Percentiles rank a stretch among this genome's conserved stretches.
Evolutionary conservation across 1,284 basidiomycete genomes (phyloP).

Genomic region (Cryptococcus floricola): DNA sequence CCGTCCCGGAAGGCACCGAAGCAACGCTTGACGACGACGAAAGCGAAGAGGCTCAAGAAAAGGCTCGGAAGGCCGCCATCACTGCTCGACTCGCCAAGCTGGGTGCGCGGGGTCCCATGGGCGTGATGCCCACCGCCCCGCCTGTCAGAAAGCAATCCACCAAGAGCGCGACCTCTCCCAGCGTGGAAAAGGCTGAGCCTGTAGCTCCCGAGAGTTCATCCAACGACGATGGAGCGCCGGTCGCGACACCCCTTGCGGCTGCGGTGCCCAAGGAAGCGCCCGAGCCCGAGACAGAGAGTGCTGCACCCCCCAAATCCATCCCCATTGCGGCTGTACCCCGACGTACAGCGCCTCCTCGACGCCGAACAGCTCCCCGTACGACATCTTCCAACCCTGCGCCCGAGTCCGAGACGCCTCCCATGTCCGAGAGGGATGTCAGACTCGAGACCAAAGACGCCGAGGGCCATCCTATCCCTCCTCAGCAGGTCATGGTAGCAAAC

Average conservation of each 20-base stretch:
- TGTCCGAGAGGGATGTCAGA: slow-evolving; percentile 14
- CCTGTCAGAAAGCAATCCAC: slow-evolving; percentile 18
- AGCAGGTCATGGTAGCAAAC: slow-evolving; percentile 39
- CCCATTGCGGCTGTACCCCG: slow-evolving; percentile 42
- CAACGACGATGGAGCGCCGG: no score
- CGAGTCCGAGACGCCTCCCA: neutral
- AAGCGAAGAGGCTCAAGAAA: slow-evolving; percentile 48
- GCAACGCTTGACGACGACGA: slow-evolving; percentile 17
- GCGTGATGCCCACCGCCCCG: slow-evolving; percentile 32
- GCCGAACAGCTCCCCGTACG: slow-evolving; percentile 11
- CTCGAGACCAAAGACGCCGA: slow-evolving; percentile 17
- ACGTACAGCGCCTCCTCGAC: slow-evolving; percentile 38
- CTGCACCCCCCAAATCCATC: slow-evolving; percentile 16
- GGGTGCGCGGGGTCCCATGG: slow-evolving; percentile 51
- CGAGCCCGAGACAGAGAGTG: neutral
- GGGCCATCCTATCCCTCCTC: slow-evolving; percentile 34
- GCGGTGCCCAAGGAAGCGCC: neutral
- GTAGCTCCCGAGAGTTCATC: neutral
- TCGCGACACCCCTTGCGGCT: neutral
- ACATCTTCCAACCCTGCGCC: neutral
- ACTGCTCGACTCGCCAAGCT: slow-evolving; percentile 52
- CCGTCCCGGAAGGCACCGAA: neutral
- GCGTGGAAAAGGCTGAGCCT: slow-evolving; percentile 3
- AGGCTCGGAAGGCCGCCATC: slow-evolving; percentile 50
- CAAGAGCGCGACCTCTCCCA: slow-evolving; percentile 27